A percentile compares a stretch with the other conserved stretches of the same genome.
These are phyloP conservation scores for Salvia sclarea DNA, from an alignment of 305 asterid species.

Conservation along the genomic window DNA sequence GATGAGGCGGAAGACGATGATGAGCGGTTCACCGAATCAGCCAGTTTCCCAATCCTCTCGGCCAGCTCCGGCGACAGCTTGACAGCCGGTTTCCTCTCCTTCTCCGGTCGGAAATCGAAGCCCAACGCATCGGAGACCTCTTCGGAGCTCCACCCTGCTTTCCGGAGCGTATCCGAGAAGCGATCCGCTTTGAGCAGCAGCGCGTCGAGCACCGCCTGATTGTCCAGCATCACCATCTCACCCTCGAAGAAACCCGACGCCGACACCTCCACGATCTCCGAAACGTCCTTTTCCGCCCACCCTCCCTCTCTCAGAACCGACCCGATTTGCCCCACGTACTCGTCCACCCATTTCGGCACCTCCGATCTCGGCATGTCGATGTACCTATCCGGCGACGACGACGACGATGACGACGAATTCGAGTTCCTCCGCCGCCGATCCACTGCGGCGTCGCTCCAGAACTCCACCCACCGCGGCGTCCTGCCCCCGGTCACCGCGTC, in stretches of 20 bases:
- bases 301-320: conserved; percentile 76
- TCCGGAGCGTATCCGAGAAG: conserved; percentile 74
- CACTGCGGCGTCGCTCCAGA: conserved; percentile 95
- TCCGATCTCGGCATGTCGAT: conserved; percentile 61
- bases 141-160: conserved; percentile 96
- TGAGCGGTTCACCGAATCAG: conserved; percentile 71
- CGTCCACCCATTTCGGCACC: conserved; percentile 83
- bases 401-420: conserved; percentile 59
- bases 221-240: conserved; percentile 84
- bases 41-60: conserved; percentile 72
- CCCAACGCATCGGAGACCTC: conserved; percentile 89
- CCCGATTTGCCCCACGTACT: conserved; percentile 73
- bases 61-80: conserved; percentile 75
- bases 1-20: conserved; percentile 39
- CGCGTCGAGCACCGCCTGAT: conserved; percentile 82
- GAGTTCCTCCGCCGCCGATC: conserved; percentile 74
- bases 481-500: conserved; percentile 48
- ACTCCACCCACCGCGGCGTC: conserved; percentile 93
- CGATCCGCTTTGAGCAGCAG: conserved; percentile 84
- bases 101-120: conserved; percentile 73
- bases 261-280: conserved; percentile 75
- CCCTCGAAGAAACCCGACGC: conserved; percentile 82
- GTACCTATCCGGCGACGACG: conserved; percentile 80
- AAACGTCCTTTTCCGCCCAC: conserved; percentile 87
- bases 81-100: conserved; percentile 60